A percentile compares a stretch with the other conserved stretches of the same genome.
phyloP scores from a whole-genome alignment of 257 asterid genomes.

The Lycium ferocissimum region DNA sequence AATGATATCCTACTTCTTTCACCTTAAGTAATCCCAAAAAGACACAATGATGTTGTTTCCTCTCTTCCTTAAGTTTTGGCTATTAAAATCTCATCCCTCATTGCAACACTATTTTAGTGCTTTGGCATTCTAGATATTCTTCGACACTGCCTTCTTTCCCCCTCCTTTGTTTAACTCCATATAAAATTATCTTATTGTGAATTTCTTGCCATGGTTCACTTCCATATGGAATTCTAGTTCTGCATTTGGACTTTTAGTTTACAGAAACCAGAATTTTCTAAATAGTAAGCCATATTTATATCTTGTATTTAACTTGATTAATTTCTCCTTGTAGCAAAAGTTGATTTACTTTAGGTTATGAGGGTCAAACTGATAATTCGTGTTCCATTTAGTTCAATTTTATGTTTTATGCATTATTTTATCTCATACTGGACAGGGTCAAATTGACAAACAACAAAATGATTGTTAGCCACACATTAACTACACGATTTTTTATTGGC shows the following conservation, averaged over 20 bases:
- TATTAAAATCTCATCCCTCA: not conserved
- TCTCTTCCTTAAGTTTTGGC: not conserved
- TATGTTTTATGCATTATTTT: constrained; percentile 4
- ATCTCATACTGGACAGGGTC: not conserved
- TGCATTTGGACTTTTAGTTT: not conserved
- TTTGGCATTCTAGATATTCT: not conserved
- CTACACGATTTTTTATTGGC: not conserved
- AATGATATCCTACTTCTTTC: not conserved
- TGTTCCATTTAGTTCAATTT: not conserved
- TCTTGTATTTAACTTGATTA: not conserved
- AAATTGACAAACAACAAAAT: not conserved
- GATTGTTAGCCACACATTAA: not conserved
- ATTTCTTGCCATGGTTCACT: not conserved
- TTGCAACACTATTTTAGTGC: not conserved
- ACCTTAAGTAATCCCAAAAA: not conserved
- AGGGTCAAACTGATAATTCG: constrained; percentile 3
- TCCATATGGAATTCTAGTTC: not conserved
- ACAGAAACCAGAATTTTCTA: not conserved
- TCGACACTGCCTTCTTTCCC: not conserved
- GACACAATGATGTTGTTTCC: not conserved
- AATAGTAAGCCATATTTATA: not conserved
- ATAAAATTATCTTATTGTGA: not conserved
- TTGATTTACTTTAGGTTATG: not conserved
- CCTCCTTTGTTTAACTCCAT: not conserved
- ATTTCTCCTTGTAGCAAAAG: not conserved